Conservation (phyloP, 176 grass and related monocot genomes). For the Bromus sterilis region DNA sequence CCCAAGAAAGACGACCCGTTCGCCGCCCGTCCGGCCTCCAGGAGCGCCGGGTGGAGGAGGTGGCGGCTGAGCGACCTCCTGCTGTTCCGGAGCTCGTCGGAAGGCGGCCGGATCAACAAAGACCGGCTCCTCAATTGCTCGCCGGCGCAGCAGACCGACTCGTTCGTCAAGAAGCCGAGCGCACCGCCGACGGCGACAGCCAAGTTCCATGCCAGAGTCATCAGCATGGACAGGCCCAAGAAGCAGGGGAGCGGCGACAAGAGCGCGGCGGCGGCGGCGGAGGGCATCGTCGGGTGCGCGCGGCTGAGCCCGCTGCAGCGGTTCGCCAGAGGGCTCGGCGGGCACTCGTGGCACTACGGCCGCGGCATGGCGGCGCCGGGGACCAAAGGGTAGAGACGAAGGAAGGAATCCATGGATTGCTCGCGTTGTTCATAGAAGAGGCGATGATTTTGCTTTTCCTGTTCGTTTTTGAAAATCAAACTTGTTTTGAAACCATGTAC, state of each 20-base stretch:
- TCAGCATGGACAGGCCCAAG: slow-evolving; percentile 7
- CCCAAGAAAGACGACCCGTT: background rate
- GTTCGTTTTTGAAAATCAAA: background rate
- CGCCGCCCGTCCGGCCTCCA: background rate
- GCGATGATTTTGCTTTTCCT: background rate
- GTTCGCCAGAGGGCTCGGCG: slow-evolving; percentile 42
- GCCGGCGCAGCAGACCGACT: background rate
- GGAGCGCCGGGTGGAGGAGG: slow-evolving; percentile 43
- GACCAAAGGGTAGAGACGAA: slow-evolving; percentile 24
- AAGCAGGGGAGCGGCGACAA: slow-evolving; percentile 22
- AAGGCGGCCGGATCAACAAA: slow-evolving; percentile 35
- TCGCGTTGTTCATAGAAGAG: slow-evolving; percentile 19
- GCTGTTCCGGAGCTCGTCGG: slow-evolving; percentile 78
- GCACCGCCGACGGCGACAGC: background rate
- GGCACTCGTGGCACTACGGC: slow-evolving; percentile 45
- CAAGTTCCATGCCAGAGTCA: background rate
- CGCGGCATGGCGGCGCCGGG: slow-evolving; percentile 22
- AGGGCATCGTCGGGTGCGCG: slow-evolving; percentile 46
- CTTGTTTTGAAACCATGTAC: background rate
- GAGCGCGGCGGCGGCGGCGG: slow-evolving; percentile 26
- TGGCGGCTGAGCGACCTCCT: slow-evolving; percentile 79
- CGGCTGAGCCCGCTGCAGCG: slow-evolving; percentile 61
- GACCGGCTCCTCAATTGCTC: slow-evolving; percentile 44
- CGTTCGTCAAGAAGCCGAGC: slow-evolving; percentile 18
- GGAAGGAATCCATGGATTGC: background rate